phyloP scores from a whole-genome alignment of 441 rosid genomes.

The Gossypium gossypioides region DNA sequence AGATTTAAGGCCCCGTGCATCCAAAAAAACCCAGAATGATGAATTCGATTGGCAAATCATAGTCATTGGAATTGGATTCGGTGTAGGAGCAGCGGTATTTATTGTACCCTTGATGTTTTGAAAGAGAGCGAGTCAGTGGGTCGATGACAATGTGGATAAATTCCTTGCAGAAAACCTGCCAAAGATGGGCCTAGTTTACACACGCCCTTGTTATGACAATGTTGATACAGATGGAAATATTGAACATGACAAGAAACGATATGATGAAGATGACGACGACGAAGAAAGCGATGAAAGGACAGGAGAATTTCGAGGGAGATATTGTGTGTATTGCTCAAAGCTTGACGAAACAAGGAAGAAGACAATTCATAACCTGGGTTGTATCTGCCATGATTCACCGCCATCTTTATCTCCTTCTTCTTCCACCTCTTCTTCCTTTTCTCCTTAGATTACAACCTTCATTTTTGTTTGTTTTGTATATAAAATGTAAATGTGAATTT shows the following conservation, averaged over 20 bases:
- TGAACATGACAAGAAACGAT: slow-evolving; percentile 17
- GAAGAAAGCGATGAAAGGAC: background rate
- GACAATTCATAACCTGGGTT: slow-evolving; percentile 38
- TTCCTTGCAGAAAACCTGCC: slow-evolving; percentile 36
- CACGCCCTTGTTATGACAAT: slow-evolving; percentile 19
- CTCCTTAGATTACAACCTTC: slow-evolving; percentile 10
- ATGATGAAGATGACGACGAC: background rate
- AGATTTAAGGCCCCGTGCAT: background rate
- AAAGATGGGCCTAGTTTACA: slow-evolving; percentile 31
- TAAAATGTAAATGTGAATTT: slow-evolving; percentile 7
- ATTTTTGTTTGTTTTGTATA: slow-evolving; percentile 16
- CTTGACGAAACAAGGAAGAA: slow-evolving; percentile 34
- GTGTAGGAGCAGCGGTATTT: slow-evolving; percentile 34
- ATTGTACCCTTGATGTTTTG: slow-evolving; percentile 32
- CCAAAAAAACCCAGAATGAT: background rate
- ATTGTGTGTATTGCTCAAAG: slow-evolving; percentile 56
- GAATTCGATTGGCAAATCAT: slow-evolving; percentile 36
- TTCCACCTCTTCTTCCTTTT: slow-evolving; percentile 25
- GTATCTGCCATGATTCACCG: slow-evolving; percentile 38
- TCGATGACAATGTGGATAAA: slow-evolving; percentile 29
- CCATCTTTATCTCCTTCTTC: slow-evolving; percentile 33
- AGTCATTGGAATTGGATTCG: slow-evolving; percentile 38
- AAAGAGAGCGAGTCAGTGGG: slow-evolving; percentile 23
- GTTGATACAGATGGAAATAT: slow-evolving; percentile 18
- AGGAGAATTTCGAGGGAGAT: slow-evolving; percentile 26